Evolutionary conservation across 2,329 filamentous ascomycete genomes (phyloP), one percentile per base, ranked within the genome.

Genomic region (Verticillium tricorpus): DNA sequence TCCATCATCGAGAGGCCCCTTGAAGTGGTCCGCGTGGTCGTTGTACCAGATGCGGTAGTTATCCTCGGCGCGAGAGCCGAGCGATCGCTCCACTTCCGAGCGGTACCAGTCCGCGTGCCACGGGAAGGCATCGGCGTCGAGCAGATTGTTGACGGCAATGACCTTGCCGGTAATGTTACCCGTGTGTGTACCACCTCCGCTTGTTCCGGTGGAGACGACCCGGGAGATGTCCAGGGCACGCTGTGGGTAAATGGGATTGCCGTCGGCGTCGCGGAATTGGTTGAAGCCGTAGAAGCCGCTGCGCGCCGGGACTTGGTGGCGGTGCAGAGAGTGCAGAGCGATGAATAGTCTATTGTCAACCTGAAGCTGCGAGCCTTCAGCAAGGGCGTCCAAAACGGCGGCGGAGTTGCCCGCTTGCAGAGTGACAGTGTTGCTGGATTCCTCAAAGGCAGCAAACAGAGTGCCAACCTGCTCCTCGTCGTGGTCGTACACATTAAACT

Each of bases 61-160:
- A 39, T 58, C 62, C 3, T 62, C 61, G 19, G 65, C 60, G 6
- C 56, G 50, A 2, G n/a, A 37, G 3, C 67, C 66, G 3, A 66
- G 54, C 0, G 58, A 60, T 14, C 61, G 25, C 2, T 57, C 54
- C 11, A 69, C 67, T 31, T 64, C 57, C 6, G 28, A 28, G 14
- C 60, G 62, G 35, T 69, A 70, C 68, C 68, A 70, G 50, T 68
- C 66, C 5, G 68, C 68, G 50, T 70, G 68, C 65, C 65, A 64
- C 1, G 68, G 67, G 17, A 63, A 63, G 3, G 68, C 68, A 14
- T 69, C 68, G n/a, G 55, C 60, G 55, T 69, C 67, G 2, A 60
- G 11, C 5, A 69, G 64, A 12, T 63, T 68, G 40, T 67, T 63
- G 57, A 69, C 59, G 39, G 66, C 62, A n/a, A 70, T 67, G 35